Evolutionary conservation across 2,329 filamentous ascomycete species (phyloP).

Genomic region (Xylaria sp.): DNA sequence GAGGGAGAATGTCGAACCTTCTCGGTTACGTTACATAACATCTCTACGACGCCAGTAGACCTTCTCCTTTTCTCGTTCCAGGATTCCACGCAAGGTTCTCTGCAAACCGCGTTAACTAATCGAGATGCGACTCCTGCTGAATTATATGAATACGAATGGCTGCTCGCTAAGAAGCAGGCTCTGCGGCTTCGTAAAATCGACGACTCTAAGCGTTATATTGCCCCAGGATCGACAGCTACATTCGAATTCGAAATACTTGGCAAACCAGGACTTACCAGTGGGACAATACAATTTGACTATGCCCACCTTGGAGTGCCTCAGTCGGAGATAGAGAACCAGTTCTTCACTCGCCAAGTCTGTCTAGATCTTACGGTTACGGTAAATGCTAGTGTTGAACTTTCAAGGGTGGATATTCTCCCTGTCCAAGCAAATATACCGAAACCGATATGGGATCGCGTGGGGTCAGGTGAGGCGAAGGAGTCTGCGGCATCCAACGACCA

Average conservation of each 20-base stretch:
- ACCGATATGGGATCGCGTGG: constrained; percentile 65
- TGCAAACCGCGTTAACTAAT: constrained; percentile 78
- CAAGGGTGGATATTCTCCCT: constrained; percentile 80
- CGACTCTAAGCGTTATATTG: constrained; percentile 67
- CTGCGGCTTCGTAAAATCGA: constrained; percentile 64
- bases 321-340: constrained; percentile 75
- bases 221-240: constrained; percentile 71
- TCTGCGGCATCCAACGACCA: constrained; percentile 67
- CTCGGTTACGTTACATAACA: constrained; percentile 81
- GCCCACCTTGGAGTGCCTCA: constrained; percentile 77
- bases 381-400: constrained; percentile 87
- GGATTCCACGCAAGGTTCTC: constrained; percentile 82
- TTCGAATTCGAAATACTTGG: constrained; percentile 89
- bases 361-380: constrained; percentile 88
- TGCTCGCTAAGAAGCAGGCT: constrained; percentile 79
- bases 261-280: constrained; percentile 83
- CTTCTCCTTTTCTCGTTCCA: constrained; percentile 89
- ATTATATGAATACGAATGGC: constrained; percentile 85
- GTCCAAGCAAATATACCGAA: constrained; percentile 73
- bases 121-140: constrained; percentile 82
- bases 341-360: constrained; percentile 85
- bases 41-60: constrained; percentile 77
- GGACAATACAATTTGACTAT: constrained; percentile 86
- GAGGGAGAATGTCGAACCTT: constrained; percentile 87
- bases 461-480: constrained; percentile 48